These are phyloP conservation scores for Eurotiales sp. DNA, from an alignment of 2,329 filamentous ascomycete genomes.

Conservation along the genomic window DNA sequence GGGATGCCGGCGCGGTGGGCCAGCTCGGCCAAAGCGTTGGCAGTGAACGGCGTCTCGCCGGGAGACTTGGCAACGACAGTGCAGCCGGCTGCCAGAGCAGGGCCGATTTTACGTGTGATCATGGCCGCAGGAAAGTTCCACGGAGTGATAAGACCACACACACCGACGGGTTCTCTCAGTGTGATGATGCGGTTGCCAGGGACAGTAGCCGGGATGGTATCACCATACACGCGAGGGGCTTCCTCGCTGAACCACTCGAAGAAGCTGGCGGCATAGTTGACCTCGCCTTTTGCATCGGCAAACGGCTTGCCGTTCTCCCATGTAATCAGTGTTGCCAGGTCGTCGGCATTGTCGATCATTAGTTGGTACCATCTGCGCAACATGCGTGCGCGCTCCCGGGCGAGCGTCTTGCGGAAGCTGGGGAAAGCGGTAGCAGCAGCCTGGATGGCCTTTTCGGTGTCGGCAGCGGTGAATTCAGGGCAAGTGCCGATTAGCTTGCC, in stretches of 20 bases:
- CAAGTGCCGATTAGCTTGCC: not conserved
- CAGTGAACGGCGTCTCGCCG: constrained; percentile 86
- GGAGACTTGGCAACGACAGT: constrained; percentile 49
- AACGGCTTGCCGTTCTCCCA: not conserved
- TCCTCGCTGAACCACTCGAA: constrained; percentile 63
- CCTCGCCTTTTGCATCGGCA: constrained; percentile 56
- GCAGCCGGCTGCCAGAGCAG: constrained; percentile 37
- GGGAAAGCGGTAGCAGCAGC: not conserved
- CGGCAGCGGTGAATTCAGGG: not conserved
- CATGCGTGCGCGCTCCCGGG: constrained; percentile 23
- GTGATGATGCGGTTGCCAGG: constrained; percentile 60
- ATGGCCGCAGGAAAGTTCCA: constrained; percentile 61
- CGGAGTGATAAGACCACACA: constrained; percentile 64
- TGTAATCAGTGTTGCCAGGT: constrained; percentile 22
- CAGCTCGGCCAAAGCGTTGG: constrained; percentile 81
- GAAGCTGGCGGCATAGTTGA: constrained; percentile 56
- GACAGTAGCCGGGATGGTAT: constrained; percentile 57
- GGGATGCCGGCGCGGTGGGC: constrained; percentile 87
- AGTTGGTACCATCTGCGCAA: constrained; percentile 56
- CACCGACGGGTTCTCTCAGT: constrained; percentile 63
- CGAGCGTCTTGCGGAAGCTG: too few species aligned
- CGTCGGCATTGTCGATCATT: constrained; percentile 52
- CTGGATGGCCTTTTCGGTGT: not conserved
- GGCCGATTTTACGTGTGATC: constrained; percentile 43
- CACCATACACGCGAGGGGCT: constrained; percentile 57